These are phyloP conservation scores for Hypoxylon sp. DNA, from an alignment of 2,329 filamentous ascomycete genomes.

Conservation along the genomic window DNA sequence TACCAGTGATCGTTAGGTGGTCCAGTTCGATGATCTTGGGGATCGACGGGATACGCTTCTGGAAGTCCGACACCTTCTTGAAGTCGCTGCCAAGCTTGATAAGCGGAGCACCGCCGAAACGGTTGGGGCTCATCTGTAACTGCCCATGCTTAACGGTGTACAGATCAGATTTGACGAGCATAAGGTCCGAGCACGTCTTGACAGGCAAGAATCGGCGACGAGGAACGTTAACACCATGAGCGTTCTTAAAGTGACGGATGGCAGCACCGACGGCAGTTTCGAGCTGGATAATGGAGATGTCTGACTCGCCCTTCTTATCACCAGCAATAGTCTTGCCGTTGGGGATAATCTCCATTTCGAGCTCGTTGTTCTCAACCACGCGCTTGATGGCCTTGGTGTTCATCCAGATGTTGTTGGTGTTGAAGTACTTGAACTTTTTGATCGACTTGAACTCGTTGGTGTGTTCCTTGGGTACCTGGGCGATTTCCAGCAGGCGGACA, in stretches of 20 bases:
- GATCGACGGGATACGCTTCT: constrained; percentile 87
- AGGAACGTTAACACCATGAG: constrained; percentile 98
- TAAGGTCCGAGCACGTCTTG: constrained; percentile 99
- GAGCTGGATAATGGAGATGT: constrained; percentile 96
- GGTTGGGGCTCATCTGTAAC: constrained; percentile 94
- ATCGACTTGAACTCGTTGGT: constrained; percentile 99
- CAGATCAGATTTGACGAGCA: constrained; percentile 99
- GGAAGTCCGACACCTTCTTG: constrained; percentile 99
- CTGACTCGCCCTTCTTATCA: constrained; percentile 99
- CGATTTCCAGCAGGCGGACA: constrained; percentile 96
- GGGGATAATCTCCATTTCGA: constrained; percentile 99
- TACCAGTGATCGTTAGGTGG: constrained; percentile 96
- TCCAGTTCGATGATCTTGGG: constrained; percentile 92
- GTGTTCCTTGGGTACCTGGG: constrained; percentile 99
- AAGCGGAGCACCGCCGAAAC: constrained; percentile 94
- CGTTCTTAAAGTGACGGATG: constrained; percentile 98
- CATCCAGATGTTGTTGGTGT: constrained; percentile 99
- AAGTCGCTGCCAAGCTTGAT: constrained; percentile 99
- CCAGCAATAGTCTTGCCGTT: constrained; percentile 99
- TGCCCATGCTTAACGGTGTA: constrained; percentile 99
- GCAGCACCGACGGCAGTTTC: constrained; percentile 98
- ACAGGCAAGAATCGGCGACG: constrained; percentile 98
- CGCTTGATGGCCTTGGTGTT: constrained; percentile 98
- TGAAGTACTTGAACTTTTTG: constrained; percentile 99
- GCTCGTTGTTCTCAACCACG: constrained; percentile 97